Evolutionary conservation across 2,329 filamentous ascomycete genomes (phyloP), one percentile per base, ranked within the genome.

Genomic region (Hypoxylon sp.): DNA sequence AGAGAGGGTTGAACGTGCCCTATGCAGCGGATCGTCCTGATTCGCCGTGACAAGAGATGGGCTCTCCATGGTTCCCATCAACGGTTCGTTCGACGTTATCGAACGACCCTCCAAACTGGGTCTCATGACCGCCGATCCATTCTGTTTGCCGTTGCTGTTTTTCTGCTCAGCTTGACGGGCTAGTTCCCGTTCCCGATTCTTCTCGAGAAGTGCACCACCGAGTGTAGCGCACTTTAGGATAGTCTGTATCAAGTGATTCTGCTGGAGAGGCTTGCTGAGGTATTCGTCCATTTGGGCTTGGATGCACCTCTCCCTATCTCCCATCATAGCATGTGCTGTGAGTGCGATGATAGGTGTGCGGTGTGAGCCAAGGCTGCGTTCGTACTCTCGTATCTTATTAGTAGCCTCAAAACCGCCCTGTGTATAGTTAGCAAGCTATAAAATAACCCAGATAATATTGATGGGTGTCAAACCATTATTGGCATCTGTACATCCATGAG

Each of bases 401-500:
- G 96, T 99, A 13, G 96, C 94, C 81, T 99, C 96, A 78, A 99
- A 98, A 48, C 96, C 96, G 78, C 96, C 96, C 90, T 92, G 63
- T 55, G 36, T 38, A 58, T 50, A 28, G 48, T 74, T 70, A 71
- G 56, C 64, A 52, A 50, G 13, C 19, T 23, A 36, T n/a, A 43
- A 63, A 55, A 32, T 17, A 14, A 23, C 34, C 17, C 10, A 56
- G 10, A 63, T 38, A 63, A 17, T 43, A 56, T 36, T 57, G 48
- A 41, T 28, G 70, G 68, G 57, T n/a, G 34, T 66, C 89, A 83
- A 82, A 92, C 90, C 94, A 98, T 98, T 75, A 98, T 92, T n/a
- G 96, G 96, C 96, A 99, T 99, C 79, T 98, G 96, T 17, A 99
- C 96, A 78, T 99, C 96, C 96, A 99, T 99, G 52, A 99, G 86